These are phyloP conservation scores for Trypethelium eluteriae DNA, from an alignment of 495 filamentous ascomycete genomes.

Conservation along the genomic window DNA sequence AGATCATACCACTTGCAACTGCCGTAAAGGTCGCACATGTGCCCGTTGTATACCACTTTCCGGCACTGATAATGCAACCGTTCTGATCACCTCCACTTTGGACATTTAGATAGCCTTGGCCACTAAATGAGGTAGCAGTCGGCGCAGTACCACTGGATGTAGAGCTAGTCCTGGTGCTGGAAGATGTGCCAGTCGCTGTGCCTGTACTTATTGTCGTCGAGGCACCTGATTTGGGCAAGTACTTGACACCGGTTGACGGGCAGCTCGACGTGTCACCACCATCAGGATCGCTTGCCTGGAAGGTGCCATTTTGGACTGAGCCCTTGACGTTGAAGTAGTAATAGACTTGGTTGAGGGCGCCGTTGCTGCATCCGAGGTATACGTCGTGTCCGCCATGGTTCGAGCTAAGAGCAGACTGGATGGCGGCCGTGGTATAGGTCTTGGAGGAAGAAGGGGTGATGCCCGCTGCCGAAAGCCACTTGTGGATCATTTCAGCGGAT, in stretches of 20 bases:
- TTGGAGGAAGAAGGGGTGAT: slow-evolving; percentile 54
- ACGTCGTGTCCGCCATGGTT: slow-evolving; percentile 57
- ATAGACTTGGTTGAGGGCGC: slow-evolving; percentile 69
- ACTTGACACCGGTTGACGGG: slow-evolving; percentile 53
- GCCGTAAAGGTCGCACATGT: slow-evolving; percentile 64
- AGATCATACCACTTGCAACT: background rate
- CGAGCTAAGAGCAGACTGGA: slow-evolving; percentile 54
- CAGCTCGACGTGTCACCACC: slow-evolving; percentile 54
- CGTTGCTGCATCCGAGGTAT: slow-evolving; percentile 56
- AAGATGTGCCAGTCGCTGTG: slow-evolving; percentile 17
- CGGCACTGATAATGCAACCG: slow-evolving; percentile 64
- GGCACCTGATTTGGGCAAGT: slow-evolving; percentile 53
- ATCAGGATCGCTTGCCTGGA: slow-evolving; percentile 57
- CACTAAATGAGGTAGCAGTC: slow-evolving; percentile 39
- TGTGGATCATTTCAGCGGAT: no score
- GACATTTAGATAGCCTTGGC: slow-evolving; percentile 55
- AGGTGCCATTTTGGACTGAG: slow-evolving; percentile 64
- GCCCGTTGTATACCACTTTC: slow-evolving; percentile 61
- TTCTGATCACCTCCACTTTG: slow-evolving; percentile 40
- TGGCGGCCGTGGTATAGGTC: slow-evolving; percentile 58
- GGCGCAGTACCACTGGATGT: background rate
- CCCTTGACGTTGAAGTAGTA: slow-evolving; percentile 78
- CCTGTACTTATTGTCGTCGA: slow-evolving; percentile 12
- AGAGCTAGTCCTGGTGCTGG: no score
- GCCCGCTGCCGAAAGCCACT: slow-evolving; percentile 46